Evolutionary conservation across 257 asterid genomes (phyloP), one percentile per base, ranked within the genome.

Genomic region (Cynanchum wilfordii): DNA sequence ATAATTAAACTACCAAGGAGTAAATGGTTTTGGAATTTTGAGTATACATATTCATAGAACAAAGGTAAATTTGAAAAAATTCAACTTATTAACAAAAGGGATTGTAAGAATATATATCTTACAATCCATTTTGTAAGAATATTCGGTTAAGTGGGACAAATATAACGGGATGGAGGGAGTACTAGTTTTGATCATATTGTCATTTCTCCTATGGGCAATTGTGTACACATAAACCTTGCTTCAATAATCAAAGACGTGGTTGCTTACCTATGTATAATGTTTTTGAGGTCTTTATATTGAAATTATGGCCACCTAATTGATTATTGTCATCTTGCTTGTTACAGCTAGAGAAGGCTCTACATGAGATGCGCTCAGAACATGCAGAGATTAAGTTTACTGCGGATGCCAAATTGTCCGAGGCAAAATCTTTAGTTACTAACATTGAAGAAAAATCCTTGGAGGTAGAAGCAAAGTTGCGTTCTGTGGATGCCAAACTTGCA

Each of bases 291-390:
- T 24, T n/a, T 3, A 56, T 62, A 15, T 27, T 75, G 27, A 17
- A 2, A 24, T 27, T 29, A 16, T 22, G 3, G 15, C 25, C 10
- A 44, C 72, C 66, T 66, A 64, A 69, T 79, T 74, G 38, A 72
- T 52, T 66, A 70, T 52, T 82, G 77, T 38, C 9, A 56, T 76
- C 52, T 82, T 81, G 72, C 70, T 80, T 80, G 75, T n/a, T 78
- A 68, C 98, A 95, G 99, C 87, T 95, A 27, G 99, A 95, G 89
- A 90, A 93, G 86, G 90, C 89, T 77, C 73, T 89, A 73, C 90
- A 75, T 30, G 93, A 90, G 74, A 93, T 93, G 91, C 97, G 97
- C 36, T 76, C 93, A 50, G 98, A 89, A 75, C 75, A 84, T 82
- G 99, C 99, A 51, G 98, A 82, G 80, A 87, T 87, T 69, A 92